These are phyloP conservation scores for Metschnikowia reukaufii DNA, from an alignment of 805 yeast species.

Conservation along the genomic window DNA sequence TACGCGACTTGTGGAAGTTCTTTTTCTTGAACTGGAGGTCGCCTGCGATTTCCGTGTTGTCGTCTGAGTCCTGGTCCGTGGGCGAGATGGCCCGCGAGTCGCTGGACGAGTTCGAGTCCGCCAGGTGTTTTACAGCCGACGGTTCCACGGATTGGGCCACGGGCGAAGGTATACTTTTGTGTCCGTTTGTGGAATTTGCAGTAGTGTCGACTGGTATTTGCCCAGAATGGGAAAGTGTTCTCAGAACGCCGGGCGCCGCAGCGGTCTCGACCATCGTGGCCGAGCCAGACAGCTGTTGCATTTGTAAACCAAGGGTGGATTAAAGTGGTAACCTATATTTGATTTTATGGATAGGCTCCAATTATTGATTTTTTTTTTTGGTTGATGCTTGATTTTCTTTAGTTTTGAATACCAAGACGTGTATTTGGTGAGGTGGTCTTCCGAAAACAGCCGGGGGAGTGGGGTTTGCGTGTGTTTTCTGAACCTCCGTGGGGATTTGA, in stretches of 20 bases:
- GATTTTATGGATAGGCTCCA: too few species aligned
- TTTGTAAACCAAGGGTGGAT: background rate
- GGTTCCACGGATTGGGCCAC: background rate
- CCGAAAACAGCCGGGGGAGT: too few species aligned
- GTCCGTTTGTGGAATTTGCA: too few species aligned
- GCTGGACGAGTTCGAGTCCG: background rate
- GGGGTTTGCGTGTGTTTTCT: too few species aligned
- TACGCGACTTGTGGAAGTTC: conserved; percentile 35
- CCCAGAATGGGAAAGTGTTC: background rate
- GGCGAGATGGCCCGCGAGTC: conserved; percentile 6
- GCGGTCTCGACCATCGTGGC: conserved; percentile 7
- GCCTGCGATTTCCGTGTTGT: conserved; percentile 11
- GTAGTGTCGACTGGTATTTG: too few species aligned
- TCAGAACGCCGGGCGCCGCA: background rate
- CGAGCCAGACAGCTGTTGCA: conserved; percentile 6
- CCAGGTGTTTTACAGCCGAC: background rate
- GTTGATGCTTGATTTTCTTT: too few species aligned
- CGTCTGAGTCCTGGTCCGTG: conserved; percentile 9
- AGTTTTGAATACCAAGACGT: too few species aligned
- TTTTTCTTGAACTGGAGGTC: conserved; percentile 39
- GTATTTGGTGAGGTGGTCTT: too few species aligned
- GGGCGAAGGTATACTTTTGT: too few species aligned
- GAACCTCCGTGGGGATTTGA: too few species aligned
- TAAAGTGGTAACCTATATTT: background rate
- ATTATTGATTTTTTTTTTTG: background rate